These are phyloP conservation scores for Fonsecaea pugnacius DNA, from an alignment of 2,329 filamentous ascomycete genomes.

Conservation along the genomic window DNA sequence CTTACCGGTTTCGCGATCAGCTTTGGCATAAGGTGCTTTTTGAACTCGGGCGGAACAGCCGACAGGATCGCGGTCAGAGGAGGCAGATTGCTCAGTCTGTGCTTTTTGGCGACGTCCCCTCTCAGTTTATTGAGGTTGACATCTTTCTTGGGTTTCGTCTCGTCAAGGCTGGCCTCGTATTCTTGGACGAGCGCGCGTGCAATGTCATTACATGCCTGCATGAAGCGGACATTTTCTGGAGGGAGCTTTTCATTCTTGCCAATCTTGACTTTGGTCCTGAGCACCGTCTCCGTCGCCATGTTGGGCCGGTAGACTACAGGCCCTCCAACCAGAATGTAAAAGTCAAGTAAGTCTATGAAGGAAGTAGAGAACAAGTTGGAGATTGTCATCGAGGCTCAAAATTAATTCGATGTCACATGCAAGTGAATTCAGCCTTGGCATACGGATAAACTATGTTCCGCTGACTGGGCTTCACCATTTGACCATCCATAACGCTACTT, in stretches of 20 bases:
- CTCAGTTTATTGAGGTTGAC: constrained; percentile 90
- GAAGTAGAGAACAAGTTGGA: neutral
- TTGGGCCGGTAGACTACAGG: neutral
- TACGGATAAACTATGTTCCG: neutral
- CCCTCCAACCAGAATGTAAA: neutral
- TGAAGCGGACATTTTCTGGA: constrained; percentile 91
- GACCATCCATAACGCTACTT: neutral
- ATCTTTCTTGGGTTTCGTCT: constrained; percentile 74
- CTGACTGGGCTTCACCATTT: too few relatives aligned
- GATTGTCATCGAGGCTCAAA: constrained; percentile 1
- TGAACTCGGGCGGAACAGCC: constrained; percentile 98
- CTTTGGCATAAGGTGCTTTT: constrained; percentile 97
- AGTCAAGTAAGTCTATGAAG: neutral
- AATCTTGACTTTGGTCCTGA: constrained; percentile 52
- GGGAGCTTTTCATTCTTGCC: constrained; percentile 76
- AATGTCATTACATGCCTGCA: constrained; percentile 94
- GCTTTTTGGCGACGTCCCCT: constrained; percentile 87
- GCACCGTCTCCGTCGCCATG: constrained; percentile 67
- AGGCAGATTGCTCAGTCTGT: constrained; percentile 83
- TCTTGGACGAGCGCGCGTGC: constrained; percentile 93
- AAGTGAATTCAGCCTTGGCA: neutral
- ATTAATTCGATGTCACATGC: constrained; percentile 21
- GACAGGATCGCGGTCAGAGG: constrained; percentile 96
- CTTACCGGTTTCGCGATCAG: constrained; percentile 96
- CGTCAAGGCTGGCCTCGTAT: constrained; percentile 78